Percentiles rank a stretch among this genome's conserved stretches.
Evolutionary conservation across 2,329 filamentous ascomycete species (phyloP).

Genomic region (Lecanosticta acicola): DNA sequence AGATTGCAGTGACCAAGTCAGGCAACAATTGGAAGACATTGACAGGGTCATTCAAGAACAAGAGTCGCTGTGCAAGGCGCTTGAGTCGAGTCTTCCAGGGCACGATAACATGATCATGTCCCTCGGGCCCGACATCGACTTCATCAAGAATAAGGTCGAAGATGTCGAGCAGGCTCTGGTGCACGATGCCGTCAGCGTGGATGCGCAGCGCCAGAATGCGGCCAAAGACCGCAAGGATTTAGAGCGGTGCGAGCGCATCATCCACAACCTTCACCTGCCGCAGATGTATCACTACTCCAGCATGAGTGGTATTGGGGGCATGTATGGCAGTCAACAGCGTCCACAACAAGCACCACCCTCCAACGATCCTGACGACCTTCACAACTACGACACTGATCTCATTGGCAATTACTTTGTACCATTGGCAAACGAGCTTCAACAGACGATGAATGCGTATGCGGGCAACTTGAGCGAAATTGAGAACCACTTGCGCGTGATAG

Average conservation of each 20-base stretch:
- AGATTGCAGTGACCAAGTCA: conserved; percentile 76
- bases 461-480: conserved; percentile 45
- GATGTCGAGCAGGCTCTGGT: conserved; percentile 59
- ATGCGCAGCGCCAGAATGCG: conserved; percentile 51
- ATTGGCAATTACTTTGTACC: conserved; percentile 42
- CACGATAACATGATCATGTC: conserved; percentile 60
- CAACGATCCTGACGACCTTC: conserved; percentile 11
- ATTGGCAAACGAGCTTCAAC: conserved; percentile 37
- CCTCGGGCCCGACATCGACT: conserved; percentile 60
- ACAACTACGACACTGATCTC: conserved; percentile 40
- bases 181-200: conserved; percentile 57
- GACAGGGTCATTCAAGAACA: conserved; percentile 77
- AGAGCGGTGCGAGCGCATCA: conserved; percentile 64
- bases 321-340: conserved; percentile 16
- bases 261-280: conserved; percentile 69
- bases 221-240: conserved; percentile 65
- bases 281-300: conserved; percentile 52
- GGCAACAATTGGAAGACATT: conserved; percentile 68
- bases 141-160: conserved; percentile 56
- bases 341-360: conserved; percentile 13
- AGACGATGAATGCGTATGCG: conserved; percentile 38
- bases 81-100: conserved; percentile 59
- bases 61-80: conserved; percentile 69
- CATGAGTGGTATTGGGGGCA: conserved; percentile 15
- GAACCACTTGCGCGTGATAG: conserved; percentile 45